Evolutionary conservation across 192 early-diverging fungal species (phyloP).

Genomic region (Funneliformis geosporum): DNA sequence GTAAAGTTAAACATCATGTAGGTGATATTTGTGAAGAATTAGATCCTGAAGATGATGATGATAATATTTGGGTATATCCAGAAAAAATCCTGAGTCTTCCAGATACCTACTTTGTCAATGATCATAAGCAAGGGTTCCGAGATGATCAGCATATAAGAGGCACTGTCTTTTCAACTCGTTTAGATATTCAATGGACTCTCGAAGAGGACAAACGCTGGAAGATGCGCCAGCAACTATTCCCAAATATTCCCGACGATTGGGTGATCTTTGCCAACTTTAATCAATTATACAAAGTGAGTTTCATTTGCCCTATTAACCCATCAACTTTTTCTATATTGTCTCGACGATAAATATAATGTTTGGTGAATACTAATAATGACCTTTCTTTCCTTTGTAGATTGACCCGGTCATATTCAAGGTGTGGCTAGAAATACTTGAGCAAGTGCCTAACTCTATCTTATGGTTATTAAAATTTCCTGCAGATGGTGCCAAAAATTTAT

Average conservation of each 20-base stretch:
- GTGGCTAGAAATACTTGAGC: conserved; percentile 81
- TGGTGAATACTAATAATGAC: neutral
- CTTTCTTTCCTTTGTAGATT: conserved; percentile 49
- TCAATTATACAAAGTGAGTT: conserved; percentile 84
- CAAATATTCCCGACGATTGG: conserved; percentile 74
- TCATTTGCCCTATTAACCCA: too few species aligned
- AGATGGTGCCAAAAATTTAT: conserved; percentile 78
- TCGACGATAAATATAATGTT: too few species aligned
- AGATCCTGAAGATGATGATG: conserved; percentile 53
- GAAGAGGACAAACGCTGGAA: conserved; percentile 80
- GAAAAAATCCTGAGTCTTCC: conserved; percentile 93
- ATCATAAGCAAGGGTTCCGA: conserved; percentile 89
- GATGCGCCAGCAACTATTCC: conserved; percentile 87
- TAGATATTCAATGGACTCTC: conserved; percentile 63
- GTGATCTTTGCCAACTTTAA: conserved; percentile 97
- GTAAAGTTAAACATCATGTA: neutral
- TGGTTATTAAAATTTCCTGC: conserved; percentile 93
- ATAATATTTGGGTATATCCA: conserved; percentile 74
- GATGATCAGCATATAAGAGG: conserved; percentile 67
- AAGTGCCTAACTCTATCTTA: conserved; percentile 80
- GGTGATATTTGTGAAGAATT: conserved; percentile 35
- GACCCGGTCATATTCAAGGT: conserved; percentile 84
- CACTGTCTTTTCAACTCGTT: conserved; percentile 32
- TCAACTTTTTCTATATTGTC: too few species aligned
- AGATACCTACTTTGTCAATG: conserved; percentile 91